Evolutionary conservation across 148 eudicot genomes (phyloP).

Genomic region (Bassia scoparia): DNA sequence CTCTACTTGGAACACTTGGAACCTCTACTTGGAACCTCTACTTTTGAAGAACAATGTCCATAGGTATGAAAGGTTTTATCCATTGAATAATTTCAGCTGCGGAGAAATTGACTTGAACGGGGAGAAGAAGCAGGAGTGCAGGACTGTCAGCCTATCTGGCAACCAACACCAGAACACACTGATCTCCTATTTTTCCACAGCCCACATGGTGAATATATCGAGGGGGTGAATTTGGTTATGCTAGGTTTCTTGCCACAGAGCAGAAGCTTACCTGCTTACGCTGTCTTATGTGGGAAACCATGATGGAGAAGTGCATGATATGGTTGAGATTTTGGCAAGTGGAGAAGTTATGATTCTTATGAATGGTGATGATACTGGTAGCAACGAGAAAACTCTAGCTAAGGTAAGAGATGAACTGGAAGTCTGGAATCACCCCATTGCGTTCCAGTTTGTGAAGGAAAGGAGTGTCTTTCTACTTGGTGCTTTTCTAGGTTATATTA

Average conservation of each 20-base stretch:
- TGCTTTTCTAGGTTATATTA: constrained; percentile 63
- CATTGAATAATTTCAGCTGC: constrained; percentile 75
- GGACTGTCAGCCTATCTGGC: constrained; percentile 95
- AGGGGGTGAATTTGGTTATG: constrained; percentile 91
- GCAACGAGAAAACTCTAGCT: background rate
- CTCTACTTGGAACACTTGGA: too few relatives aligned
- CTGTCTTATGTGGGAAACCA: constrained; percentile 88
- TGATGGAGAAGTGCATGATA: constrained; percentile 91
- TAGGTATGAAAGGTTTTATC: constrained; percentile 88
- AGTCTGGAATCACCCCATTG: constrained; percentile 11
- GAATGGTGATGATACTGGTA: constrained; percentile 34
- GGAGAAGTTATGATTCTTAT: constrained; percentile 62
- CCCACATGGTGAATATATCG: constrained; percentile 65
- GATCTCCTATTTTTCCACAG: constrained; percentile 62
- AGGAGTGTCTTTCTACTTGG: constrained; percentile 57
- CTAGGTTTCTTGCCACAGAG: constrained; percentile 69
- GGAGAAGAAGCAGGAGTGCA: constrained; percentile 47
- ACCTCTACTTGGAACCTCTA: too few relatives aligned
- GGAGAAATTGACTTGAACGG: constrained; percentile 42
- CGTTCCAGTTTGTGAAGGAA: constrained; percentile 47
- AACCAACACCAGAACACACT: constrained; percentile 65
- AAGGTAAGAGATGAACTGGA: constrained; percentile 21
- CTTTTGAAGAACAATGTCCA: constrained; percentile 98
- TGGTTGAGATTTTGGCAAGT: constrained; percentile 68
- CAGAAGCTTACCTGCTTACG: constrained; percentile 78